Evolutionary conservation across 768 basidiomycete genomes (phyloP), one percentile per base, ranked within the genome.

Genomic region (Suillus variegatus): DNA sequence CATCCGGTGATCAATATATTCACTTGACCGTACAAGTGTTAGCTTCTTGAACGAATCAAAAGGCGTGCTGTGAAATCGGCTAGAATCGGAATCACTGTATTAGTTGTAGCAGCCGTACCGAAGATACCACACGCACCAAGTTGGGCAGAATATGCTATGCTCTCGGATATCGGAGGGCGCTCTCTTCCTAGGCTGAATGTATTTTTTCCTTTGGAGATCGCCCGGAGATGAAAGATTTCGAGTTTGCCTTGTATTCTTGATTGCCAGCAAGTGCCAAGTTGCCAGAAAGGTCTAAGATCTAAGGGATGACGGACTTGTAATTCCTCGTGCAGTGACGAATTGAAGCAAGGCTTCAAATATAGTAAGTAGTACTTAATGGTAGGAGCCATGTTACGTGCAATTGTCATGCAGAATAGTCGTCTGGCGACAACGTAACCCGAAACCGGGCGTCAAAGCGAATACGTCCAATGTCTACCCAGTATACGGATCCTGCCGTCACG

Each of bases 201-300:
- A 35, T 35, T 12, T 6, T 32, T 55, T 55, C 54, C 57, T 20
- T 41, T 40, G 25, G 40, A 18, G 40, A 58, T 58, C 54, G 20
- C 13, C 57, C 40, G 40, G 57, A 58, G 16, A 58, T 41, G 25
- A 28, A 58, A 58, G 16, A 40, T 58, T 58, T 58, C 57, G 18
- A 40, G 4, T 41, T 58, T 18, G 57, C 10, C 9, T 58, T 58
- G 57, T 41, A 58, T 41, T 25, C 40, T 41, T 38, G 57, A 22
- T 58, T 58, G 40, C 57, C 57, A 58, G 57, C 41, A 58, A 40
- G 57, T 6, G 6, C 32, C 32, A 32, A 32, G 38, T 58, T 58
- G 40, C 57, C 57, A 58, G 57, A 58, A 58, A 40, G 57, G 25
- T 32, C 14, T 51, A 16, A 47, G 12, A 22, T 10, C 22, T 57